These are phyloP conservation scores for Podila horticola DNA, from an alignment of 192 early-diverging fungal genomes.

Conservation along the genomic window DNA sequence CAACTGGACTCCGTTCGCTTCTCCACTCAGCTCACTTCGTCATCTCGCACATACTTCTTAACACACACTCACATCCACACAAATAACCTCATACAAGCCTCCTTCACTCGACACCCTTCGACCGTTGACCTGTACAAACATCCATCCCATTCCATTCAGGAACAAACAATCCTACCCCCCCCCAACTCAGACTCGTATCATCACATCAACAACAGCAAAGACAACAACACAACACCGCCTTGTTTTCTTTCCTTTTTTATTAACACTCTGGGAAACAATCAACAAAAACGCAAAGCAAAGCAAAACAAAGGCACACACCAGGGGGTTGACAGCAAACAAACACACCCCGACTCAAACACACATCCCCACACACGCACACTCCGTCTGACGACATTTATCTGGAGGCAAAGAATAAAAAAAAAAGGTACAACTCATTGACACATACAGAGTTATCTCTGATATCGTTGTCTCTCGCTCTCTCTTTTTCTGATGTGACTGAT, in stretches of 20 bases:
- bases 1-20: neutral
- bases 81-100: neutral
- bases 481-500: no score
- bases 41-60: neutral
- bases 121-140: neutral
- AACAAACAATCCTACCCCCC: neutral
- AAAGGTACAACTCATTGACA: neutral
- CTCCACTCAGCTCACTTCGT: neutral
- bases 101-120: no score
- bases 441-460: neutral
- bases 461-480: neutral
- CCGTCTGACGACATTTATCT: no score
- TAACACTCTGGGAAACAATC: neutral
- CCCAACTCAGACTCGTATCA: no score
- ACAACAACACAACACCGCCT: neutral
- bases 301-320: neutral
- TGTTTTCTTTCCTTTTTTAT: no score
- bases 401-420: neutral
- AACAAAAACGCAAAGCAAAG: slow-evolving; percentile 1
- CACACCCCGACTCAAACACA: no score
- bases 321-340: no score
- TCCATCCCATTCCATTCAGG: neutral
- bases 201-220: neutral
- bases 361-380: no score
- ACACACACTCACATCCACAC: neutral